Percentiles rank a stretch among this genome's conserved stretches.
Conservation (phyloP, 257 asterid species). For the Handroanthus guayacan region DNA sequence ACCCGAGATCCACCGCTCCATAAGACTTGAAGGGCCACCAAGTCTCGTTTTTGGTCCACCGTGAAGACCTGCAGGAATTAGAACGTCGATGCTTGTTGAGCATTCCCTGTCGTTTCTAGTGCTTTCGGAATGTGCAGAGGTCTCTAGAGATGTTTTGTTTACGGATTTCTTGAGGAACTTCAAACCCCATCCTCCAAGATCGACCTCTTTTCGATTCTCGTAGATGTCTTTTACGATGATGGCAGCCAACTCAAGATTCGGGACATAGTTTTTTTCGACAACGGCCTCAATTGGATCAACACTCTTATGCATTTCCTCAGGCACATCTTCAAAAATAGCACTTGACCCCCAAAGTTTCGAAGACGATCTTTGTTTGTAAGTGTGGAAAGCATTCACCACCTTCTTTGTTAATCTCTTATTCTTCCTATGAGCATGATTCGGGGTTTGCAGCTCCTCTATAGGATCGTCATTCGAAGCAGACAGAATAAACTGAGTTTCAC, state of each 20-base stretch:
- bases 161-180: slow-evolving; percentile 46
- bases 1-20: slow-evolving; percentile 79
- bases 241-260: slow-evolving; percentile 82
- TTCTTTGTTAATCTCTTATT: slow-evolving; percentile 58
- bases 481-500: slow-evolving; percentile 71
- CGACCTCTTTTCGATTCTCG: slow-evolving; percentile 49
- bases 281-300: slow-evolving; percentile 30
- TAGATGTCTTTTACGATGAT: slow-evolving; percentile 60
- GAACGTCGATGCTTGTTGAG: slow-evolving; percentile 66
- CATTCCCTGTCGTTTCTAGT: slow-evolving; percentile 52
- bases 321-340: slow-evolving; percentile 52
- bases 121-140: slow-evolving; percentile 40
- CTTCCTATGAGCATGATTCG: slow-evolving; percentile 49
- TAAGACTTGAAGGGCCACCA: slow-evolving; percentile 79
- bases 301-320: slow-evolving; percentile 40
- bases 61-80: slow-evolving; percentile 84
- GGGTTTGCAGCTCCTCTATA: slow-evolving; percentile 42
- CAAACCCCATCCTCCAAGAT: slow-evolving; percentile 84
- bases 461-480: slow-evolving; percentile 50
- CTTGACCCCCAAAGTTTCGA: slow-evolving; percentile 52
- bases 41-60: slow-evolving; percentile 75
- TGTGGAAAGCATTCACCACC: slow-evolving; percentile 56
- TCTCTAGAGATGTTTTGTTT: slow-evolving; percentile 27
- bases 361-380: slow-evolving; percentile 50
- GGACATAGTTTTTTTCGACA: slow-evolving; percentile 40